Evolutionary conservation across 208 protist species (phyloP).

Genomic region (Trypanosoma congolense): DNA sequence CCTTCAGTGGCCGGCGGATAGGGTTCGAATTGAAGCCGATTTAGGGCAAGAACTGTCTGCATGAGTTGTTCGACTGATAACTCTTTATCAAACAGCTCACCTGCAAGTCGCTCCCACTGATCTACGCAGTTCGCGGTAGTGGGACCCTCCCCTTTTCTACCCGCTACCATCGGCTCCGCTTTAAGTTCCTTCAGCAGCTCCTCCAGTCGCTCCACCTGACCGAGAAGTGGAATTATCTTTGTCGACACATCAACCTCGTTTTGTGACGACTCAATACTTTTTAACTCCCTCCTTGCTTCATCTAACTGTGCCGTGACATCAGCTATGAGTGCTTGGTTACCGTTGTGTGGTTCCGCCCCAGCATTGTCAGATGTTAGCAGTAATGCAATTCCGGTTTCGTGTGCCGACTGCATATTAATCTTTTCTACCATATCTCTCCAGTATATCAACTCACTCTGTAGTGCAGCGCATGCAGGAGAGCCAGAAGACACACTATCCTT

Average conservation of each 20-base stretch:
- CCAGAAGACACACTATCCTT: slow-evolving; percentile 72
- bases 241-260: slow-evolving; percentile 64
- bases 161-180: slow-evolving; percentile 11
- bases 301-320: slow-evolving; percentile 56
- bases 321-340: slow-evolving; percentile 36
- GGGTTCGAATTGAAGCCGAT: slow-evolving; percentile 79
- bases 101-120: slow-evolving; percentile 70
- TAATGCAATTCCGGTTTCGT: slow-evolving; percentile 70
- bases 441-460: slow-evolving; percentile 56
- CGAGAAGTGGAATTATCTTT: slow-evolving; percentile 69
- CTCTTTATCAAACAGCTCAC: slow-evolving; percentile 73
- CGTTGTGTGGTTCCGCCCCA: slow-evolving; percentile 14
- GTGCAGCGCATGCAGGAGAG: slow-evolving; percentile 56
- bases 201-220: slow-evolving; percentile 65
- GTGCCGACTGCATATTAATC: slow-evolving; percentile 70
- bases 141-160: slow-evolving; percentile 5
- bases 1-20: slow-evolving; percentile 74
- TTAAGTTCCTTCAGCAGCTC: slow-evolving; percentile 43
- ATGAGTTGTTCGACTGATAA: slow-evolving; percentile 57
- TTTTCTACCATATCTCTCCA: slow-evolving; percentile 58
- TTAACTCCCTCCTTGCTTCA: slow-evolving; percentile 41
- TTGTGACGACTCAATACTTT: slow-evolving; percentile 60
- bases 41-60: slow-evolving; percentile 63
- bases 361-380: slow-evolving; percentile 20
- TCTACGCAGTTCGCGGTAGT: slow-evolving; percentile 49